phyloP scores from a whole-genome alignment of 2,329 filamentous ascomycete species.

The Sporothrix luriei region DNA sequence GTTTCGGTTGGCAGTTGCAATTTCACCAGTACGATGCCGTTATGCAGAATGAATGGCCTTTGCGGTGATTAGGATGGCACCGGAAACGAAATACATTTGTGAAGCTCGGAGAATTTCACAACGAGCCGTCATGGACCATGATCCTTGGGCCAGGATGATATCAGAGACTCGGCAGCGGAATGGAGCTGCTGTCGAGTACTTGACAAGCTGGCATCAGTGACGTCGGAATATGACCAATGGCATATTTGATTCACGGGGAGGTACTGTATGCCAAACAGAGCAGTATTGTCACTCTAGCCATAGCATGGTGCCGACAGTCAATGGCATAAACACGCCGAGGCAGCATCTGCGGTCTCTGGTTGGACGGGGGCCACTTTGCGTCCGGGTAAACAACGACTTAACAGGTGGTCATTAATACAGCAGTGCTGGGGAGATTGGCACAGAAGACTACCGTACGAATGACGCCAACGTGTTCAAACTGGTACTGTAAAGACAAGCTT shows the following conservation, averaged over 20 bases:
- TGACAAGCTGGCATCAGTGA: slow-evolving; percentile 32
- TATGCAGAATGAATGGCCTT: too few relatives aligned
- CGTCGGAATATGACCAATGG: background rate
- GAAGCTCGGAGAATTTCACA: background rate
- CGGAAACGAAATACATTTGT: too few relatives aligned
- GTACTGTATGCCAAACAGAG: background rate
- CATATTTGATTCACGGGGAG: background rate
- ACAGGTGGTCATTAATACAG: background rate
- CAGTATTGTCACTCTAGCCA: background rate
- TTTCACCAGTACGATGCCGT: too few relatives aligned
- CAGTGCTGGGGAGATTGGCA: too few relatives aligned
- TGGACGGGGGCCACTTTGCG: background rate
- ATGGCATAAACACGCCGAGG: background rate
- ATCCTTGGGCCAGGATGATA: too few relatives aligned
- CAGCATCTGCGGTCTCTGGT: background rate
- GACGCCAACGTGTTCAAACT: slow-evolving; percentile 1
- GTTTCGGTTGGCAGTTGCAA: too few relatives aligned
- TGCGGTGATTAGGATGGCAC: too few relatives aligned
- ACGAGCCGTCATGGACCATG: too few relatives aligned
- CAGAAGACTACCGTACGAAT: background rate
- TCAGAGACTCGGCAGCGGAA: background rate
- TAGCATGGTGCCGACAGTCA: slow-evolving; percentile 1
- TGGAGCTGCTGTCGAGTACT: background rate
- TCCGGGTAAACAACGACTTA: background rate
- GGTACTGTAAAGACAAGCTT: background rate